Base-by-base conservation (phyloP, 371 early-diverging fungal species). In the Entomophthora muscae region DNA sequence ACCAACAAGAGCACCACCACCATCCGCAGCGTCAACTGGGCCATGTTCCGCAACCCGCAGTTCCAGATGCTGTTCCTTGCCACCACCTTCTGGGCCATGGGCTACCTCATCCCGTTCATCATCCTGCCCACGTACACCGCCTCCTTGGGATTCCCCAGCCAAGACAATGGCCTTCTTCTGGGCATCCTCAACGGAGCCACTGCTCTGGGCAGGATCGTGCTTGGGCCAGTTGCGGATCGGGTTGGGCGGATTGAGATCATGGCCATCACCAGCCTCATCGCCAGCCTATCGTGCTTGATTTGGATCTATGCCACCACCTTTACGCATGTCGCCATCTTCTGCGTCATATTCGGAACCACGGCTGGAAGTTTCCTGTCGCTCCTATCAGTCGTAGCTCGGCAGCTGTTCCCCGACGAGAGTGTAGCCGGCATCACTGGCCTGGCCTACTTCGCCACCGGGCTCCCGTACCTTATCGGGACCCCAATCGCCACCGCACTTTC, bases 301-400 rank as follows among this genome's bases (percentile, higher is more conserved):
- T 87, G 88, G 88, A 70, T 81, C 30, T 67, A 83, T 69, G 71
- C 80, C 24, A 63, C 70, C 58, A 64, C 72, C 17, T 75, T 76
- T 54, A 69, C 70, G 0, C 70, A 73, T 2, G 64, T 80, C 26
- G 63, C 79, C 52, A 66, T 75, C 3, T 82, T 82, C 63, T 72
- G 76, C 22, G 33, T 82, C 13, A 57, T 78, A 52, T 84, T 80
- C 58, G 84, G 84, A 30, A 24, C 56, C 24, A 22, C 3, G 5
- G 10, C 28, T 57, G 80, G 82, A 10, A 78, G 73, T 3, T 77
- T 72, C 52, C 70, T 77, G 10, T 71, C 72, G 24, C 68, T 77
- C 0, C 73, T 73, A 1, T 76, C 77, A 32, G 75, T 72, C 1
- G 73, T 77, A 12, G 69, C 77, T 1, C 75, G 70, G 5, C 69